Evolutionary conservation across 2,329 filamentous ascomycete genomes (phyloP).

Genomic region (Madurella fahalii): DNA sequence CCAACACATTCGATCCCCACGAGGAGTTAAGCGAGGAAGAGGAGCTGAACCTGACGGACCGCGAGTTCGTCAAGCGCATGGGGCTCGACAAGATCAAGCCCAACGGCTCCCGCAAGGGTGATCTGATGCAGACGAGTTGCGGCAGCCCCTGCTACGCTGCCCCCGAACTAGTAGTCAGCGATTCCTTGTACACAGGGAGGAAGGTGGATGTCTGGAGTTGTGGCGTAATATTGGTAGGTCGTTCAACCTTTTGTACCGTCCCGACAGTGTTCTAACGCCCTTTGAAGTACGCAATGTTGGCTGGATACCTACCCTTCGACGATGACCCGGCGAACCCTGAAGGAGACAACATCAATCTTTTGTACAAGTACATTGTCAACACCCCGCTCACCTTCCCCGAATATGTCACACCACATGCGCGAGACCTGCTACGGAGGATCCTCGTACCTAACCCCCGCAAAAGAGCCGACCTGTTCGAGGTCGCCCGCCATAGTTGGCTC

Average conservation of each 20-base stretch:
- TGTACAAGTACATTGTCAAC: constrained; percentile 99
- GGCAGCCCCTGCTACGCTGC: constrained; percentile 97
- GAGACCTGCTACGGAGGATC: constrained; percentile 87
- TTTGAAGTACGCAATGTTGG: constrained; percentile 90
- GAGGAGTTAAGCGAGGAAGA: constrained; percentile 90
- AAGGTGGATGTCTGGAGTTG: constrained; percentile 99
- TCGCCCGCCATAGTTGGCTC: constrained; percentile 95
- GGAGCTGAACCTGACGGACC: constrained; percentile 79
- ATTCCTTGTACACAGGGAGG: constrained; percentile 92
- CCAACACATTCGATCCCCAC: constrained; percentile 87
- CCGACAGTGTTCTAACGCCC: constrained; percentile 1
- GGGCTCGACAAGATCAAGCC: constrained; percentile 76
- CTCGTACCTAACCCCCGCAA: constrained; percentile 93
- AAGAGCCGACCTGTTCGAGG: constrained; percentile 92
- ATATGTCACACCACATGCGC: constrained; percentile 95
- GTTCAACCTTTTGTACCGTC: neutral
- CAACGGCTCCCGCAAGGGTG: constrained; percentile 76
- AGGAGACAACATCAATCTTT: constrained; percentile 96
- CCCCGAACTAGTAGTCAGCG: constrained; percentile 93
- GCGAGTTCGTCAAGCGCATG: constrained; percentile 80
- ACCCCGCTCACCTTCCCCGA: constrained; percentile 96
- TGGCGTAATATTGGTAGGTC: constrained; percentile 89
- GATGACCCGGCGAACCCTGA: constrained; percentile 98
- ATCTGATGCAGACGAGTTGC: constrained; percentile 98
- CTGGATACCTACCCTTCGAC: constrained; percentile 94